Conservation (phyloP, 2,329 filamentous ascomycete genomes). For the Penicillium decumbens region DNA sequence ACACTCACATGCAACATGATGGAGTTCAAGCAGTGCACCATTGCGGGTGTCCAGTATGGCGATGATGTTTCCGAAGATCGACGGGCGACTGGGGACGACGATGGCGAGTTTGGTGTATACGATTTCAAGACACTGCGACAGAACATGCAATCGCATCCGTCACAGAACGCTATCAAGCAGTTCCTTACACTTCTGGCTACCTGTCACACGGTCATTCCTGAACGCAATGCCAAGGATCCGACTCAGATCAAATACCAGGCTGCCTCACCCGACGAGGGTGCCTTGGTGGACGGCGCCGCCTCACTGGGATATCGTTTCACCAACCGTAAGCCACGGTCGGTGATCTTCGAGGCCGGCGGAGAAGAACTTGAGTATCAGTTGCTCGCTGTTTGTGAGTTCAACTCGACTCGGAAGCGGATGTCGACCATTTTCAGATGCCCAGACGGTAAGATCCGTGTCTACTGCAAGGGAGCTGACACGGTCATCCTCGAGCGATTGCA, state of each 20-base stretch:
- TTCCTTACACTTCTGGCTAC: conserved; percentile 82
- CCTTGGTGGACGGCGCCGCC: conserved; percentile 88
- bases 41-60: conserved; percentile 88
- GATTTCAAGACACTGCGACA: conserved; percentile 72
- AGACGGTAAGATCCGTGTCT: conserved; percentile 88
- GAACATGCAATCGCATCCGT: conserved; percentile 62
- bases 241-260: conserved; percentile 94
- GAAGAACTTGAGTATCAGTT: conserved; percentile 78
- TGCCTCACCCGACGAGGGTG: conserved; percentile 93
- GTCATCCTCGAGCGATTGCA: conserved; percentile 90
- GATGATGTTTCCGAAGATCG: conserved; percentile 90
- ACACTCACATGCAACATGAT: conserved; percentile 98
- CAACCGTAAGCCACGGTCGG: conserved; percentile 81
- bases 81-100: conserved; percentile 71
- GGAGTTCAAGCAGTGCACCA: conserved; percentile 95
- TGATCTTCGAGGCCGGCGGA: conserved; percentile 74
- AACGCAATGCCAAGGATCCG: conserved; percentile 70
- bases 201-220: conserved; percentile 96
- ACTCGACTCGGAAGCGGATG: conserved; percentile 96
- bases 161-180: conserved; percentile 65
- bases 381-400: conserved; percentile 97
- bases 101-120: conserved; percentile 71
- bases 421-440: conserved; percentile 95
- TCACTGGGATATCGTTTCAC: conserved; percentile 82
- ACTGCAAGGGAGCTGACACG: conserved; percentile 95